These are phyloP conservation scores for Allantophomopsis cytisporea DNA, from an alignment of 2,329 filamentous ascomycete species.

Conservation along the genomic window DNA sequence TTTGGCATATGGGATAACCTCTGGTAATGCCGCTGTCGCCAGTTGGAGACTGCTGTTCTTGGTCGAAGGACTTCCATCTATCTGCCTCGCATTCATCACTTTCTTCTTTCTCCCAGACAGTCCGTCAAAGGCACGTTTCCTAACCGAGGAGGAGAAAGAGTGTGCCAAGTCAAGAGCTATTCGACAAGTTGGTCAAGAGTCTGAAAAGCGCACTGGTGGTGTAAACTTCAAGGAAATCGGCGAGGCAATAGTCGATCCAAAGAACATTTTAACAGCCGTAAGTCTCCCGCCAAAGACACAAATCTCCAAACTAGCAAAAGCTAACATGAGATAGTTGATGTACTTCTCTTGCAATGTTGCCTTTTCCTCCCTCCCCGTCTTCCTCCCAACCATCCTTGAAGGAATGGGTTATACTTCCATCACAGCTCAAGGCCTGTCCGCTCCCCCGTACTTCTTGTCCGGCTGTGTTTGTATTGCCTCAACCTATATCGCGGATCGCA, in stretches of 20 bases:
- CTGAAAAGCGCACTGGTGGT: conserved; percentile 29
- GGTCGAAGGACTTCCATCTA: conserved; percentile 48
- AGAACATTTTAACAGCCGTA: conserved; percentile 8
- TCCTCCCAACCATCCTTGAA: conserved; percentile 46
- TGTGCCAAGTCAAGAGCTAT: conserved; percentile 38
- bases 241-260: conserved; percentile 26
- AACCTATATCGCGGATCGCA: conserved; percentile 51
- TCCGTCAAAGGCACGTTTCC: conserved; percentile 34
- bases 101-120: conserved; percentile 40
- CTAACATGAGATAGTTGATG: conserved; percentile 22
- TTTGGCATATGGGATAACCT: conserved; percentile 55
- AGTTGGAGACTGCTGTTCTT: conserved; percentile 52
- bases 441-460: conserved; percentile 56
- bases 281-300: neutral
- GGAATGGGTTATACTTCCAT: conserved; percentile 56
- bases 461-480: conserved; percentile 48
- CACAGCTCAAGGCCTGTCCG: conserved; percentile 57
- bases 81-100: conserved; percentile 36
- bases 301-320: conserved; percentile 5
- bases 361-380: conserved; percentile 51
- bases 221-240: conserved; percentile 29
- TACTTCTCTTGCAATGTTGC: conserved; percentile 51
- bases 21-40: conserved; percentile 39
- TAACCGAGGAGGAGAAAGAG: conserved; percentile 26
- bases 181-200: conserved; percentile 32